Base-by-base conservation (phyloP, 2,329 filamentous ascomycete genomes). In the Sarocladium strictum region DNA sequence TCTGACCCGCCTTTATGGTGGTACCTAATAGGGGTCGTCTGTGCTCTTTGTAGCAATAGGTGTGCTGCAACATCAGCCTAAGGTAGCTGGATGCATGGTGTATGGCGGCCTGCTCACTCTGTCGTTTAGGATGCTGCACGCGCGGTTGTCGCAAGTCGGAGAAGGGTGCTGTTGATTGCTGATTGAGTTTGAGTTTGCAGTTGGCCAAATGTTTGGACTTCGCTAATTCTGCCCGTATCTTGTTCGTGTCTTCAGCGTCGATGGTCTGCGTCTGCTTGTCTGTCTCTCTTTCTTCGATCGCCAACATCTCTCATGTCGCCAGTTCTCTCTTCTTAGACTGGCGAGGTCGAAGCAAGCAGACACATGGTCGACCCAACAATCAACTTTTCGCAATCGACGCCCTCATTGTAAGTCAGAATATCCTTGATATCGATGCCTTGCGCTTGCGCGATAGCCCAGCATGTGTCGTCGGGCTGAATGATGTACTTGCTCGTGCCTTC, bases 371-470 rank as follows among this genome's bases (percentile, higher is more conserved):
- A 63, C 14, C 77, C 77, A 26, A 75, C 58, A 27, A 40, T 52
- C 55, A 83, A 61, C 38, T 61, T 65, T 23, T 76, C 72, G 60
- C 80, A 83, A 54, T 78, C 66, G 11, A 83, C 60, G 1, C 66
- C 69, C 19, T 64, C 50, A 55, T 83, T 83, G 35, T 71, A 61
- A 23, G 62, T 63, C 57, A 76, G n/a, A 27, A 83, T 61, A 19
- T 72, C 71, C 14, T 77, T 74, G 21, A 82, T 67, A 40, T 64
- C 67, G 54, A 77, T 56, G n/a, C 68, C 67, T 55, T 69, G 63
- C 29, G 59, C 63, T 55, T 80, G 60, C 1, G 73, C 76, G 62
- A 83, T 72, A 5, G 63, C 72, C 77, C 77, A 81, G 63, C 79
- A 82, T 7, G 76, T 79, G 57, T 83, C 76, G 4, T 75, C 77